Percentiles rank a stretch among this genome's conserved stretches.
These are phyloP conservation scores for Knoxia roxburghii DNA, from an alignment of 257 asterid species.

Conservation along the genomic window DNA sequence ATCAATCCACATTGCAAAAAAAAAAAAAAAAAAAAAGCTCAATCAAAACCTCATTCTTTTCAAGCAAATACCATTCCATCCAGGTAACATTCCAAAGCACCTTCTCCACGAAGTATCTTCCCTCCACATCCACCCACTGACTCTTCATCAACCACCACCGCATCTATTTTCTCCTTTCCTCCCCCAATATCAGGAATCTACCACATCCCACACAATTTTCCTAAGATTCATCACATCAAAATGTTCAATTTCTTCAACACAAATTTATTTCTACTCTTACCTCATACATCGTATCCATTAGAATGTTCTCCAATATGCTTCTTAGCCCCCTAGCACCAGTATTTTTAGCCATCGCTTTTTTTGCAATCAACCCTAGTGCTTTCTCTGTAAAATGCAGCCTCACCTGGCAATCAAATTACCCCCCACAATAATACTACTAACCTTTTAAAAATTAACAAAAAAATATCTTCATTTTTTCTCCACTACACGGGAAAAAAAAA, in stretches of 20 bases:
- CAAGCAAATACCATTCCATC: conserved; percentile 44
- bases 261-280: no score
- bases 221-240: neutral
- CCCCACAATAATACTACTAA: neutral
- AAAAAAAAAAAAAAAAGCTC: neutral
- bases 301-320: conserved; percentile 72
- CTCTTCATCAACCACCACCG: conserved; percentile 75
- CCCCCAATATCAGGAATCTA: conserved; percentile 74
- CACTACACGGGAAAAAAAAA: no score
- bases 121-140: conserved; percentile 88
- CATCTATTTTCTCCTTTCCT: conserved; percentile 62
- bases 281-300: conserved; percentile 92
- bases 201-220: conserved; percentile 3
- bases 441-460: neutral
- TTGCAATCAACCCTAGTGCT: conserved; percentile 60
- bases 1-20: neutral
- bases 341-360: conserved; percentile 69
- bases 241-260: neutral
- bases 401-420: conserved; percentile 41
- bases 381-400: conserved; percentile 70
- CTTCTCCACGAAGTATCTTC: conserved; percentile 68
- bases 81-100: conserved; percentile 60
- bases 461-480: neutral
- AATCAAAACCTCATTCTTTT: neutral
- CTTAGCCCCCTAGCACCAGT: conserved; percentile 97